Percentiles rank a stretch among this genome's conserved stretches.
phyloP scores from a whole-genome alignment of 805 yeast species.

The Candida taoyuanica region DNA sequence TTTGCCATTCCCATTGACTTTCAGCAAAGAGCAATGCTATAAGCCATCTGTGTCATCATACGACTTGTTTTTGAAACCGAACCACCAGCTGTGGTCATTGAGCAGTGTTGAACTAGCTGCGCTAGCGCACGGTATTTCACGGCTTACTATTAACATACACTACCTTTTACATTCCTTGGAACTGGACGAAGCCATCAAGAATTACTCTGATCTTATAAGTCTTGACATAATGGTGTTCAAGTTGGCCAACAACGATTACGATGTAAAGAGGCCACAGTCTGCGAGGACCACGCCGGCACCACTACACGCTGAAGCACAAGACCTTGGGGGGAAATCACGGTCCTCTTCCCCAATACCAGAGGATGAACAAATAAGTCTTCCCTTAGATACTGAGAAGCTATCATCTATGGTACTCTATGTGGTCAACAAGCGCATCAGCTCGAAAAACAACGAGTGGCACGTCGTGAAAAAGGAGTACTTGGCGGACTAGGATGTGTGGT shows the following conservation, averaged over 20 bases:
- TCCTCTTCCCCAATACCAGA: background rate
- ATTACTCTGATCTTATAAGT: conserved; percentile 13
- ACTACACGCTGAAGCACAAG: background rate
- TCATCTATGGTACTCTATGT: background rate
- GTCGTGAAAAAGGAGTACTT: conserved; percentile 19
- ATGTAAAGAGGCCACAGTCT: background rate
- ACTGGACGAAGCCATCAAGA: conserved; percentile 8
- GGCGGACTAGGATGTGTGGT: conserved; percentile 4
- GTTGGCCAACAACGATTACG: conserved; percentile 20
- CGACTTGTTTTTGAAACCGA: conserved; percentile 5
- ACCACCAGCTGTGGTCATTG: conserved; percentile 15
- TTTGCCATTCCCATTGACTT: conserved; percentile 15
- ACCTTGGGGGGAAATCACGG: background rate
- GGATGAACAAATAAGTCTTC: background rate
- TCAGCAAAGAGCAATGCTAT: conserved; percentile 1
- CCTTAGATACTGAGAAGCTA: conserved; percentile 10
- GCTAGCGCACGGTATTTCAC: conserved; percentile 13
- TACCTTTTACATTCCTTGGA: conserved; percentile 13
- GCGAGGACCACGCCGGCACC: no score
- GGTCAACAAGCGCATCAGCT: conserved; percentile 9
- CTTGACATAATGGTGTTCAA: conserved; percentile 24
- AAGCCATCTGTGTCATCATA: conserved; percentile 7
- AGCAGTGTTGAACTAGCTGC: conserved; percentile 12
- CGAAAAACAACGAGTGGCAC: conserved; percentile 26
- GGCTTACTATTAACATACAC: conserved; percentile 16